phyloP scores from a whole-genome alignment of 2,329 filamentous ascomycete species.

The Nectriaceae sp. region DNA sequence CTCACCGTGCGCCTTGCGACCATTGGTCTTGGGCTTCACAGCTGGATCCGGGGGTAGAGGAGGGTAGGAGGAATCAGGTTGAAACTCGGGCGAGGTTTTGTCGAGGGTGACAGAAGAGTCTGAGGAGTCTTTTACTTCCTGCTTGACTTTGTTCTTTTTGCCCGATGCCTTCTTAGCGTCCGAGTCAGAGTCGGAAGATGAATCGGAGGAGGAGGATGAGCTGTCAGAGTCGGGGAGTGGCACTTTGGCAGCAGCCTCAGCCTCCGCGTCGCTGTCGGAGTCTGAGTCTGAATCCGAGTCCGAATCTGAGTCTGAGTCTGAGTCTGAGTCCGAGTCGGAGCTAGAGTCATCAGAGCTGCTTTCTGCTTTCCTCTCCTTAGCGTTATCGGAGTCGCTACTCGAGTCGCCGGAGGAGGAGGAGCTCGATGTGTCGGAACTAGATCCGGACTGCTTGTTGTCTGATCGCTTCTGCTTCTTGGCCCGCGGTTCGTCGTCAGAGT shows the following conservation, averaged over 20 bases:
- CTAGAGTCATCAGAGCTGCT: slow-evolving; percentile 24
- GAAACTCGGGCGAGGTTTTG: slow-evolving; percentile 45
- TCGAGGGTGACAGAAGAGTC: slow-evolving; percentile 54
- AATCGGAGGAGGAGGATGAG: slow-evolving; percentile 31
- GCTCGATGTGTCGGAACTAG: slow-evolving; percentile 36
- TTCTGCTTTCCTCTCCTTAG: slow-evolving; percentile 51
- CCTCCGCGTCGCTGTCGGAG: slow-evolving; percentile 38
- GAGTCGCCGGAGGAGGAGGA: slow-evolving; percentile 27
- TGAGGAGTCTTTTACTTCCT: slow-evolving; percentile 34
- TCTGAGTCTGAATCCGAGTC: slow-evolving; percentile 39
- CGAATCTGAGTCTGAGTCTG: slow-evolving; percentile 41
- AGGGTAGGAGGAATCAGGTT: slow-evolving; percentile 40
- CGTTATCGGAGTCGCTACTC: slow-evolving; percentile 45
- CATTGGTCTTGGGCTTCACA: slow-evolving; percentile 42
- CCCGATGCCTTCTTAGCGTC: slow-evolving; percentile 13
- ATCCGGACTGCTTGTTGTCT: slow-evolving; percentile 28
- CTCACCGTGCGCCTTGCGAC: slow-evolving; percentile 57
- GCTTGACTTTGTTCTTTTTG: slow-evolving; percentile 4
- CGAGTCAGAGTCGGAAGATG: slow-evolving; percentile 40
- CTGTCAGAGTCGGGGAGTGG: slow-evolving; percentile 46
- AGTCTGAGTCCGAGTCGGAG: slow-evolving; percentile 32
- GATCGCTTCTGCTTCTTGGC: slow-evolving; percentile 53
- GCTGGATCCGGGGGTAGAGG: slow-evolving; percentile 56
- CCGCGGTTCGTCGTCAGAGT: slow-evolving; percentile 50
- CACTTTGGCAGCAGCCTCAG: slow-evolving; percentile 40